Base-by-base conservation (phyloP, 306 rosid species). In the Malus orientalis region DNA sequence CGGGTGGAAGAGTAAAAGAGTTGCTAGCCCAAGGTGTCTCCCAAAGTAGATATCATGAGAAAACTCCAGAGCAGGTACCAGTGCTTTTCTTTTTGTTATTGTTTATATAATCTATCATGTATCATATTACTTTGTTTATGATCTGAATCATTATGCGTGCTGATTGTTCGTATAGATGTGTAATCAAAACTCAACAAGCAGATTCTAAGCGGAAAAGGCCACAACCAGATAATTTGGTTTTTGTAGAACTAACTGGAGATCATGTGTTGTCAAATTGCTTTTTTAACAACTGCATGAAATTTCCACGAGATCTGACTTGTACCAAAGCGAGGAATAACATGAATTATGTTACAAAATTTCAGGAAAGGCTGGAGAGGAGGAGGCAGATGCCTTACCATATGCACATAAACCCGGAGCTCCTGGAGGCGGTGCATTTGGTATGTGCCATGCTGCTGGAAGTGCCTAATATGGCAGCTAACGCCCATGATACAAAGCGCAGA, bases 371-470 rank as follows among this genome's bases (percentile, higher is more conserved):
- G 85, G 98, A 95, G 87, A 84, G 98, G 81, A 89, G 97, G 72
- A 86, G 97, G 4, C 97, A 95, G 76, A 95, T 95, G 99, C 99
- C 99, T 11, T 95, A 90, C 79, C 99, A 95, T 75, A 95, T 95
- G 99, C 99, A 95, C 85, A 92, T 92, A 60, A 95, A 89, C 82
- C 97, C 87, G 29, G 98, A 95, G 88, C 97, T 92, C 60, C 71
- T 92, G 74, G 97, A 95, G 83, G 76, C 96, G 2, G 97, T 90
- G 60, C 99, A 95, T 87, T 86, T 92, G 78, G 84, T 84, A 79
- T 84, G 97, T 73, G 97, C 97, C 57, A 95, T 95, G 97, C 88
- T 95, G 75, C 90, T 95, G 33, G 99, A 95, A 86, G 97, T 95
- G 59, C 99, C 99, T 38, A 92, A 90, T 76, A 83, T 89, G 89